These are phyloP conservation scores for Fusarium guadeloupense DNA, from an alignment of 2,329 filamentous ascomycete genomes.

Conservation along the genomic window DNA sequence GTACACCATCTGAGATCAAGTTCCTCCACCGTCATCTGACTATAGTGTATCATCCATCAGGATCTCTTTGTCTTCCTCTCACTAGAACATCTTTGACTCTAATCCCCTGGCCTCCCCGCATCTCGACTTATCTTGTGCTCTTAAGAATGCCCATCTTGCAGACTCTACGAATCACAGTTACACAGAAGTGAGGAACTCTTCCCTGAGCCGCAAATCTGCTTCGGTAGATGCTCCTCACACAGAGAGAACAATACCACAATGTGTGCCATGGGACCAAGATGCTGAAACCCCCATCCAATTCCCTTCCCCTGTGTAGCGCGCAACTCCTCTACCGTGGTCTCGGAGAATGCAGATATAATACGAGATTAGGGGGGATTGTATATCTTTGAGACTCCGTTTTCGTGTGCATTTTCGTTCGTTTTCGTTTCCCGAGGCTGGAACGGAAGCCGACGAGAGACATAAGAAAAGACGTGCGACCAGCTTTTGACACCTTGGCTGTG, in stretches of 20 bases:
- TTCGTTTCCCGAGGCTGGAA: background rate
- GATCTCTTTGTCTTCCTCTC: background rate
- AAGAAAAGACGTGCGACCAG: slow-evolving; percentile 1
- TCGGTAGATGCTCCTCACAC: slow-evolving; percentile 30
- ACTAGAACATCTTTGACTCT: slow-evolving; percentile 4
- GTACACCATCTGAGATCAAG: slow-evolving; percentile 6
- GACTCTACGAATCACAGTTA: slow-evolving; percentile 3
- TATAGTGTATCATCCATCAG: background rate
- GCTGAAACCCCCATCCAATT: slow-evolving; percentile 1
- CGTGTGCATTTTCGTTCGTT: background rate
- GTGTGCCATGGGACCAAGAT: slow-evolving; percentile 7
- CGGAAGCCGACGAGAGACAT: slow-evolving; percentile 1
- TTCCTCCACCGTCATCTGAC: background rate
- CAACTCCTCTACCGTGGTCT: slow-evolving; percentile 4
- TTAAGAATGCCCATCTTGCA: background rate
- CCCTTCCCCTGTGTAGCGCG: background rate
- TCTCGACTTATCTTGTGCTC: background rate
- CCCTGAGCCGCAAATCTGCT: slow-evolving; percentile 6
- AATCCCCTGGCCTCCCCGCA: background rate
- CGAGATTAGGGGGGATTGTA: background rate
- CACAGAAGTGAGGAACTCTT: slow-evolving; percentile 11
- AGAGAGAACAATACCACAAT: background rate
- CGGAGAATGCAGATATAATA: slow-evolving; percentile 26
- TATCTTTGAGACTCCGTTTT: background rate
- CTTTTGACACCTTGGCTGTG: background rate